Evolutionary conservation across 805 yeast species (phyloP).

Genomic region (Pichia cabralensis): DNA sequence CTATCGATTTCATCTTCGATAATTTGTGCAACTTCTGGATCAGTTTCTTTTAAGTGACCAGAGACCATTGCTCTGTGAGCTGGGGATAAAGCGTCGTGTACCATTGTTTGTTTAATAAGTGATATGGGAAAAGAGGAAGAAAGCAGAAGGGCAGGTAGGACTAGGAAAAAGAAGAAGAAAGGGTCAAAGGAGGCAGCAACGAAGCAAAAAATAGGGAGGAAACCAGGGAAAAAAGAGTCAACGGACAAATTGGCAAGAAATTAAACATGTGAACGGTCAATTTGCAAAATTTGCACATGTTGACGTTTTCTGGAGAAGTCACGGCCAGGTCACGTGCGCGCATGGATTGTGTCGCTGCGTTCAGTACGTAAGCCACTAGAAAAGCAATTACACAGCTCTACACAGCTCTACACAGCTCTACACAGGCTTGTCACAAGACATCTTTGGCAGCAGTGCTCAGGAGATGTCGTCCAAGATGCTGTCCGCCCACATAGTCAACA

Average conservation of each 20-base stretch:
- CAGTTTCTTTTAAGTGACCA: slow-evolving; percentile 51
- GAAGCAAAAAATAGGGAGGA: not conserved
- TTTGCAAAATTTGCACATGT: too few relatives aligned
- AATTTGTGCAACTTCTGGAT: slow-evolving; percentile 70
- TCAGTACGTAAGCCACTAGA: too few relatives aligned
- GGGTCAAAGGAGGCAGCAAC: too few relatives aligned
- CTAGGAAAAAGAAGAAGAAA: not conserved
- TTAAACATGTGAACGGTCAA: slow-evolving; percentile 1
- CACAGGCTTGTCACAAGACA: too few relatives aligned
- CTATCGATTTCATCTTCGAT: slow-evolving; percentile 75
- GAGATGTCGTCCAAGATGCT: too few relatives aligned
- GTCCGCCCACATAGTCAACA: too few relatives aligned
- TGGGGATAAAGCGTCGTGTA: slow-evolving; percentile 54
- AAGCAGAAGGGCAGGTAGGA: not conserved
- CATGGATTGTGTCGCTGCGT: too few relatives aligned
- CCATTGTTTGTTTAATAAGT: slow-evolving; percentile 3
- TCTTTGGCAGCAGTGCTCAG: too few relatives aligned
- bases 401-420: too few relatives aligned
- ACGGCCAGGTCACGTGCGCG: too few relatives aligned
- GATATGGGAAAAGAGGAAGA: not conserved
- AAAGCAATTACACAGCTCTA: too few relatives aligned
- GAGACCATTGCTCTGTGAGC: slow-evolving; percentile 58
- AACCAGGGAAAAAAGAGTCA: not conserved
- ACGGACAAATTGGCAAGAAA: not conserved
- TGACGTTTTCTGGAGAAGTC: too few relatives aligned